These are phyloP conservation scores for Protomyces pachydermus DNA, from an alignment of 1,139 yeast genomes.

Conservation along the genomic window DNA sequence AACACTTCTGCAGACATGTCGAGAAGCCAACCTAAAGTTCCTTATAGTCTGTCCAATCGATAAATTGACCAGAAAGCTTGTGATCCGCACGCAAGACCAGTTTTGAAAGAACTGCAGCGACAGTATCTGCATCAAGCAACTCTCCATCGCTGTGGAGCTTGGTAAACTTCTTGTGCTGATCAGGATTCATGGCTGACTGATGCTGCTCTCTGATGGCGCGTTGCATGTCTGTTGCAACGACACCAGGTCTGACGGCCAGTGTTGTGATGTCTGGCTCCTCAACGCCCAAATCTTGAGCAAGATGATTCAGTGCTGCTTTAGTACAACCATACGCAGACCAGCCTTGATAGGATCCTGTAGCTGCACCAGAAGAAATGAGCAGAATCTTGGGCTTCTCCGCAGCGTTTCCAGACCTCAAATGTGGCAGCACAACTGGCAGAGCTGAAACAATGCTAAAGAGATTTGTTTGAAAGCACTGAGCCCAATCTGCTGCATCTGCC, in stretches of 20 bases:
- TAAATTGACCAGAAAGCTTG: slow-evolving; percentile 12
- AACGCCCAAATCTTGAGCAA: slow-evolving; percentile 57
- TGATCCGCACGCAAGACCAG: slow-evolving; percentile 17
- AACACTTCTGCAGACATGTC: too few relatives aligned
- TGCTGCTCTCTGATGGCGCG: slow-evolving; percentile 56
- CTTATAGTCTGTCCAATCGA: slow-evolving; percentile 21
- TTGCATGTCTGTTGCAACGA: slow-evolving; percentile 88
- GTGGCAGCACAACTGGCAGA: slow-evolving; percentile 55
- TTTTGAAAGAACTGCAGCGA: slow-evolving; percentile 14
- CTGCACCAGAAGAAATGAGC: slow-evolving; percentile 84
- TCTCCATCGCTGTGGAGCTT: slow-evolving; percentile 9
- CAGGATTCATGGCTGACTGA: slow-evolving; percentile 14
- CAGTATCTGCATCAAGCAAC: slow-evolving; percentile 13
- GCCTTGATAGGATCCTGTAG: slow-evolving; percentile 47
- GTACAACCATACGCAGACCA: slow-evolving; percentile 92
- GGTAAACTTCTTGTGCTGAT: slow-evolving; percentile 8
- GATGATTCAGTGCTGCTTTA: slow-evolving; percentile 81
- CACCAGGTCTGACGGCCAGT: slow-evolving; percentile 85
- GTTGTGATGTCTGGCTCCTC: slow-evolving; percentile 61
- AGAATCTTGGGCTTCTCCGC: slow-evolving; percentile 50
- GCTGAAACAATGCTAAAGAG: slow-evolving; percentile 69
- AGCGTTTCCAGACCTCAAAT: slow-evolving; percentile 42
- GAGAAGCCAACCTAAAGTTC: neutral
- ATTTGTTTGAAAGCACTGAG: slow-evolving; percentile 63
- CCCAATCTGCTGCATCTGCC: slow-evolving; percentile 57